A percentile compares a stretch with the other conserved stretches of the same genome.
Conservation (phyloP, 345 rosid genomes). For the Turnera subulata region DNA sequence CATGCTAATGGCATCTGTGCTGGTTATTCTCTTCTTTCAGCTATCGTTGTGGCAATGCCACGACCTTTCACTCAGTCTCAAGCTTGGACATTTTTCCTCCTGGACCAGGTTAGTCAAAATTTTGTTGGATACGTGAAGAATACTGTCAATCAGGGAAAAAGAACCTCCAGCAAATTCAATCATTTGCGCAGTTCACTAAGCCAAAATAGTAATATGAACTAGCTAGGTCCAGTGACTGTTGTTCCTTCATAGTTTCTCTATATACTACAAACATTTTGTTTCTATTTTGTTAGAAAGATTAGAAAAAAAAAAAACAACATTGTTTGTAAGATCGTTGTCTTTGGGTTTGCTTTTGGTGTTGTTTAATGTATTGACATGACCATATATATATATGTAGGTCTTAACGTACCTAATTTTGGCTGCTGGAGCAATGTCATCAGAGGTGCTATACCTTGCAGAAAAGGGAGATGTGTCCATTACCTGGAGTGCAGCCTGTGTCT, state of each 20-base stretch:
- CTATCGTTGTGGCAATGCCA: conserved; percentile 66
- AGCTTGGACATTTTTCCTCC: conserved; percentile 88
- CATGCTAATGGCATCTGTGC: conserved; percentile 98
- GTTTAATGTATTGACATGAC: neutral
- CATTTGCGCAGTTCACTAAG: too few species aligned
- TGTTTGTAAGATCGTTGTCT: too few species aligned
- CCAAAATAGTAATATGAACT: too few species aligned
- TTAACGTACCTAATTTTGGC: conserved; percentile 63
- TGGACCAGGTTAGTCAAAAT: conserved; percentile 83
- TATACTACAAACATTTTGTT: too few species aligned
- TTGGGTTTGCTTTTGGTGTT: neutral
- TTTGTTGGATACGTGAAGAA: neutral
- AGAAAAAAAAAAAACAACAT: too few species aligned
- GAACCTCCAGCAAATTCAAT: too few species aligned
- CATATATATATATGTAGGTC: conserved; percentile 19
- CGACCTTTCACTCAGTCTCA: conserved; percentile 57
- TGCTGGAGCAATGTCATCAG: conserved; percentile 64
- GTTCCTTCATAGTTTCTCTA: too few species aligned
- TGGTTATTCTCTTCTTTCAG: conserved; percentile 86
- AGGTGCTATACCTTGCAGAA: conserved; percentile 67
- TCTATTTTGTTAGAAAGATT: too few species aligned
- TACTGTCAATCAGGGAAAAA: too few species aligned
- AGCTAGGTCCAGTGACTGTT: too few species aligned
- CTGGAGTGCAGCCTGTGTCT: conserved; percentile 70
- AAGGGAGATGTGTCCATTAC: conserved; percentile 61